phyloP scores from a whole-genome alignment of 768 basidiomycete species.

The Boletales sp. region DNA sequence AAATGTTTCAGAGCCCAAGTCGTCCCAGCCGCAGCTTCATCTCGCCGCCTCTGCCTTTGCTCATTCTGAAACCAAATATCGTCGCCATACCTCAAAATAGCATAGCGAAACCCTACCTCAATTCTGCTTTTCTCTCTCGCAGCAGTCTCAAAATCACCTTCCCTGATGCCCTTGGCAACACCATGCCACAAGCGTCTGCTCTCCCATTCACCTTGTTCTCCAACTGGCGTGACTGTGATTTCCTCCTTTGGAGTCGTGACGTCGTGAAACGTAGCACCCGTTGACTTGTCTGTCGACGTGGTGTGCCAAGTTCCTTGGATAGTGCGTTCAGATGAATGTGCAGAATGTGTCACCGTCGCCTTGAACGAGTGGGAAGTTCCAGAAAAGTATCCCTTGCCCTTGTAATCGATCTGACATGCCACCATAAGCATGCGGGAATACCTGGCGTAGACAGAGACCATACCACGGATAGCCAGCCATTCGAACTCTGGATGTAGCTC shows the following conservation, averaged over 20 bases:
- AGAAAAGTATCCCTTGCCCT: constrained; percentile 93
- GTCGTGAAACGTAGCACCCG: constrained; percentile 66
- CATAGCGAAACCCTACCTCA: constrained; percentile 53
- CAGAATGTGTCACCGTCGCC: constrained; percentile 61
- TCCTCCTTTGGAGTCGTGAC: constrained; percentile 72
- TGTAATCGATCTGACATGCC: constrained; percentile 75
- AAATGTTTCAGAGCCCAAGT: constrained; percentile 82
- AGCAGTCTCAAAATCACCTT: constrained; percentile 90
- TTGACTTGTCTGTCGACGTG: constrained; percentile 47
- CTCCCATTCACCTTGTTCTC: constrained; percentile 78
- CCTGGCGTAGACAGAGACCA: constrained; percentile 6
- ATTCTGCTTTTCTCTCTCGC: constrained; percentile 85
- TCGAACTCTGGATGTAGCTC: constrained; percentile 70
- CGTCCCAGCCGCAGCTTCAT: constrained; percentile 70
- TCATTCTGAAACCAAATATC: constrained; percentile 63
- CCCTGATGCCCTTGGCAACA: constrained; percentile 88
- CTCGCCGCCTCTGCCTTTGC: constrained; percentile 82
- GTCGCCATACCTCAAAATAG: not conserved
- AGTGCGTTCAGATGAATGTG: constrained; percentile 42
- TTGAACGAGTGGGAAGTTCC: constrained; percentile 94
- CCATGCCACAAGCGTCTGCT: constrained; percentile 79
- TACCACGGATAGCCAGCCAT: constrained; percentile 56
- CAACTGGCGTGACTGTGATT: constrained; percentile 57
- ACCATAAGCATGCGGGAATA: constrained; percentile 30
- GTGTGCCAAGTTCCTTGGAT: constrained; percentile 83